Evolutionary conservation across 1,139 yeast genomes (phyloP).

Genomic region (Hansenula anomala): DNA sequence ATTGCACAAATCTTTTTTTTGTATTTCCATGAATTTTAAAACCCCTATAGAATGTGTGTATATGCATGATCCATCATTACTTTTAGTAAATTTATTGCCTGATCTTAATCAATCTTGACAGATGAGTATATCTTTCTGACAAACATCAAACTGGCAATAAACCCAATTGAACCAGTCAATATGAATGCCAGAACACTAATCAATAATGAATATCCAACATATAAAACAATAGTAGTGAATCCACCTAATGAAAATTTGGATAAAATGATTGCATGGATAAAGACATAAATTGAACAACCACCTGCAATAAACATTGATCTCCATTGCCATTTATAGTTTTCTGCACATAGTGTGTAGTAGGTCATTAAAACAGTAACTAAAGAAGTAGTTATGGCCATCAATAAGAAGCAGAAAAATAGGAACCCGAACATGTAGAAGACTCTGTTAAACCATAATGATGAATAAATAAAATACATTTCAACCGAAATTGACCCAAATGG

Average conservation of each 20-base stretch:
- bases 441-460: constrained; percentile 91
- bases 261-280: constrained; percentile 75
- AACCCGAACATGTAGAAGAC: constrained; percentile 98
- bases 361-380: constrained; percentile 77
- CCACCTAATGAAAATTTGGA: constrained; percentile 70
- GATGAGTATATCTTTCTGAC: constrained; percentile 77
- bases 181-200: constrained; percentile 71
- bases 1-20: too few relatives aligned
- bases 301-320: constrained; percentile 85
- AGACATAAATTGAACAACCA: constrained; percentile 81
- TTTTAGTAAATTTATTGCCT: too few relatives aligned
- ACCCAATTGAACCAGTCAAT: constrained; percentile 87
- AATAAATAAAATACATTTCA: constrained; percentile 82
- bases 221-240: constrained; percentile 69
- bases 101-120: constrained; percentile 68
- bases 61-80: too few relatives aligned
- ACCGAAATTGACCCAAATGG: constrained; percentile 96
- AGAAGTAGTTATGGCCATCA: constrained; percentile 79
- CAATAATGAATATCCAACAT: constrained; percentile 79
- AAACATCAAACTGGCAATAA: constrained; percentile 67
- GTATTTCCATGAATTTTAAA: too few relatives aligned
- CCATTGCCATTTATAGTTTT: constrained; percentile 98
- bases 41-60: too few relatives aligned
- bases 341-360: constrained; percentile 83
- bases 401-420: constrained; percentile 77